A percentile compares a stretch with the other conserved stretches of the same genome.
Conservation (phyloP, 2,329 filamentous ascomycete species). For the Trichophyton simii region DNA sequence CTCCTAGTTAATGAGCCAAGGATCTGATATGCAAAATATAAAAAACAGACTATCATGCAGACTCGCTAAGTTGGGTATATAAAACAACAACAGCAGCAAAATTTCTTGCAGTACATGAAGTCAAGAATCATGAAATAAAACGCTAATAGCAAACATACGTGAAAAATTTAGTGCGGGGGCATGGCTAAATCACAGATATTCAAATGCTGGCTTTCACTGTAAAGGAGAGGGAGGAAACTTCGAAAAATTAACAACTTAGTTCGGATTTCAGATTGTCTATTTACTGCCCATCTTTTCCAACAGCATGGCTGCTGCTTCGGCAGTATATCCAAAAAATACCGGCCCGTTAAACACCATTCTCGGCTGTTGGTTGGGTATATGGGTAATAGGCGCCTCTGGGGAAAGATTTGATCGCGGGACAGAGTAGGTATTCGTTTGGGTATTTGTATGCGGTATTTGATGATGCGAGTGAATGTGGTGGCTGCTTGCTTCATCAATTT, state of each 20-base stretch:
- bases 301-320: conserved; percentile 67
- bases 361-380: conserved; percentile 10
- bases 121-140: no score
- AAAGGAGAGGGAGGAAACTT: neutral
- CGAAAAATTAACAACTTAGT: neutral
- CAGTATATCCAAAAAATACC: conserved; percentile 82
- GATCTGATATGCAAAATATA: neutral
- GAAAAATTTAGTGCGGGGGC: no score
- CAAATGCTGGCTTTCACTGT: no score
- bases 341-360: conserved; percentile 78
- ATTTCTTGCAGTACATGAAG: no score
- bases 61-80: neutral
- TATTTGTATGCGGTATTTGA: conserved; percentile 10
- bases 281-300: conserved; percentile 38
- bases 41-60: neutral
- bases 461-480: neutral
- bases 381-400: neutral
- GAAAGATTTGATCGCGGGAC: conserved; percentile 7
- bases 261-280: neutral
- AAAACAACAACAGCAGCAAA: neutral
- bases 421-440: neutral
- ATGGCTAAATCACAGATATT: neutral
- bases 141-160: neutral
- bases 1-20: no score
- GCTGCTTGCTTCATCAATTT: conserved; percentile 6